A percentile compares a stretch with the other conserved stretches of the same genome.
phyloP scores from a whole-genome alignment of 352 stramenopile genomes.

The Phytophthora nicotianae region DNA sequence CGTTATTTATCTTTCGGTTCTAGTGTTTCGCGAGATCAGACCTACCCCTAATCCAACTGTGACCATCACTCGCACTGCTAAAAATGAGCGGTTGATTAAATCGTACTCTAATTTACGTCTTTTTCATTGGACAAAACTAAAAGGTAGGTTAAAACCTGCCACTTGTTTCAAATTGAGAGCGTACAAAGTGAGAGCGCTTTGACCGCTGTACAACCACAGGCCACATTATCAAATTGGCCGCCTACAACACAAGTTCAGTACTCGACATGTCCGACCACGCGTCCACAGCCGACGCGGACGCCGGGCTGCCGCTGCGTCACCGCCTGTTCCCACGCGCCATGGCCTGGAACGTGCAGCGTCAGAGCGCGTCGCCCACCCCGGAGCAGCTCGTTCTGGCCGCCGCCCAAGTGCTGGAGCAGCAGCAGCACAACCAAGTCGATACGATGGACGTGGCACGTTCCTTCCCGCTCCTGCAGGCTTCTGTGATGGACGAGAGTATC shows the following conservation, averaged over 20 bases:
- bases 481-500: not conserved
- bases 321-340: slow-evolving; percentile 68
- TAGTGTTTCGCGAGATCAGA: not conserved
- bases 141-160: slow-evolving; percentile 3
- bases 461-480: slow-evolving; percentile 47
- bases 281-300: slow-evolving; percentile 19
- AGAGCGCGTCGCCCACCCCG: slow-evolving; percentile 20
- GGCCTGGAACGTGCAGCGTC: slow-evolving; percentile 55
- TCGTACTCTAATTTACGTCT: not conserved
- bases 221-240: slow-evolving; percentile 17
- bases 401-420: slow-evolving; percentile 16
- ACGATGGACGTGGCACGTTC: slow-evolving; percentile 39
- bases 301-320: slow-evolving; percentile 44
- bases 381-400: slow-evolving; percentile 20
- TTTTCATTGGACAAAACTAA: slow-evolving; percentile 2
- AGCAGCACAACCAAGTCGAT: slow-evolving; percentile 5
- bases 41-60: slow-evolving; percentile 5
- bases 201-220: not conserved
- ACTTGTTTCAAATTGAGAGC: slow-evolving; percentile 5
- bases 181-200: not conserved
- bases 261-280: slow-evolving; percentile 7
- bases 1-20: not conserved
- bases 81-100: slow-evolving; percentile 10
- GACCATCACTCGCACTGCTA: slow-evolving; percentile 19
- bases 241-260: slow-evolving; percentile 7